Base-by-base conservation (phyloP, 805 yeast genomes). In the Lachancea fermentati region DNA sequence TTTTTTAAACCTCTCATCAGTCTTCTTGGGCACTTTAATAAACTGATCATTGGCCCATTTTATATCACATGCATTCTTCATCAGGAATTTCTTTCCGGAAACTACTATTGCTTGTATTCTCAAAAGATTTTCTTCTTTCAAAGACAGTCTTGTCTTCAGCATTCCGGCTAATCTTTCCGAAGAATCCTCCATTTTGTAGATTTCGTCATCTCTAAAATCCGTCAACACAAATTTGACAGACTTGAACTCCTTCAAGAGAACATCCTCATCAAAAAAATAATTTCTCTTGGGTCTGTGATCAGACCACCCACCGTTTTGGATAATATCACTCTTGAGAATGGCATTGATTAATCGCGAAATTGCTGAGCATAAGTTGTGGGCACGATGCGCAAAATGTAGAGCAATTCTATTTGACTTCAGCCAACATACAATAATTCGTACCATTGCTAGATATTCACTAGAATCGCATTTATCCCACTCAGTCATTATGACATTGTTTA, bases 341-440 rank as follows among this genome's bases (percentile, higher is more conserved):
- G 44, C 36, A 40, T 68, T 68, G 13, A 57, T 34, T 11, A 68
- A 29, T 5, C 43, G 46, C 4, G 65, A 59, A 31, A 66, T 42
- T 4, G 57, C 50, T 30, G 52, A 51, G 25, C 60, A 49, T 45
- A 68, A 68, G 4, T 51, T 47, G 36, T 48, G 47, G 34, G 65
- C 45, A 39, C 62, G 52, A 39, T 52, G 68, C 1, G 66, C 51
- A 41, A 52, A 63, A 36, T 56, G 66, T 15, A 65, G 51, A 34
- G 72, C 73, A 29, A 64, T 48, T 43, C 69, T 71, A 41, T 76
- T 68, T 32, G 72, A 71, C 46, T 70, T 74, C 18, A 80, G 51
- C 85, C 85, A 81, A 41, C 74, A 71, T 17, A 75, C 63, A 32
- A 75, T 54, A 7, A 81, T 59, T 49, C 89, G 66, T 0, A 76